Evolutionary conservation across 2,329 filamentous ascomycete genomes (phyloP).

Genomic region (Penicillium brasilianum): DNA sequence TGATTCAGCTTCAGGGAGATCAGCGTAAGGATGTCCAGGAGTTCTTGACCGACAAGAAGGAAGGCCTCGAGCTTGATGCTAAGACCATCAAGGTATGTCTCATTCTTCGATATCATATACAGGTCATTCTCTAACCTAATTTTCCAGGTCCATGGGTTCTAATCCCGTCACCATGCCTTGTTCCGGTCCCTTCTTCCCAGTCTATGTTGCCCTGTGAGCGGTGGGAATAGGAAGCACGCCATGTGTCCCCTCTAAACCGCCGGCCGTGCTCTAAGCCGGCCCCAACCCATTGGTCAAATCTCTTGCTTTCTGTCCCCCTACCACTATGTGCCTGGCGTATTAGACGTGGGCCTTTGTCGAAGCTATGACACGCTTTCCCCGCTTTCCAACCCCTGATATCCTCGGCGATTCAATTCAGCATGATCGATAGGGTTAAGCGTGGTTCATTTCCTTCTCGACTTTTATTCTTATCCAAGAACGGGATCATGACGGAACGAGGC

Average conservation of each 20-base stretch:
- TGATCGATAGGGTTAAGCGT: conserved; percentile 32
- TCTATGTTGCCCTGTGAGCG: conserved; percentile 44
- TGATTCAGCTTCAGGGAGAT: conserved; percentile 99
- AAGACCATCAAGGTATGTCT: conserved; percentile 89
- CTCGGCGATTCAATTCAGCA: conserved; percentile 27
- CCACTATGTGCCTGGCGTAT: conserved; percentile 35
- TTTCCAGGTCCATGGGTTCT: conserved; percentile 58
- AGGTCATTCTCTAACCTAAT: conserved; percentile 12
- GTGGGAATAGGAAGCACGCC: conserved; percentile 44
- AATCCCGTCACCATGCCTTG: conserved; percentile 49
- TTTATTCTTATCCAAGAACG: conserved; percentile 35
- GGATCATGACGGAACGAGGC: conserved; percentile 50
- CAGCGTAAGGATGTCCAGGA: conserved; percentile 99
- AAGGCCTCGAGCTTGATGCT: conserved; percentile 88
- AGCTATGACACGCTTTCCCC: conserved; percentile 31
- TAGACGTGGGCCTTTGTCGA: conserved; percentile 40
- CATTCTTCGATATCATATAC: not conserved
- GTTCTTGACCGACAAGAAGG: conserved; percentile 95
- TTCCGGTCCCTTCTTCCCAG: conserved; percentile 51
- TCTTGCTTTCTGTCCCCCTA: conserved; percentile 31
- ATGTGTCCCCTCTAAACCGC: conserved; percentile 33
- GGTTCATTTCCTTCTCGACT: conserved; percentile 27
- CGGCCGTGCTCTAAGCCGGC: conserved; percentile 29
- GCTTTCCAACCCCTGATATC: conserved; percentile 15
- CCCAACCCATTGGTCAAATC: conserved; percentile 27